phyloP scores from a whole-genome alignment of 2,329 filamentous ascomycete genomes.

The Amesomyces nigricolor region DNA sequence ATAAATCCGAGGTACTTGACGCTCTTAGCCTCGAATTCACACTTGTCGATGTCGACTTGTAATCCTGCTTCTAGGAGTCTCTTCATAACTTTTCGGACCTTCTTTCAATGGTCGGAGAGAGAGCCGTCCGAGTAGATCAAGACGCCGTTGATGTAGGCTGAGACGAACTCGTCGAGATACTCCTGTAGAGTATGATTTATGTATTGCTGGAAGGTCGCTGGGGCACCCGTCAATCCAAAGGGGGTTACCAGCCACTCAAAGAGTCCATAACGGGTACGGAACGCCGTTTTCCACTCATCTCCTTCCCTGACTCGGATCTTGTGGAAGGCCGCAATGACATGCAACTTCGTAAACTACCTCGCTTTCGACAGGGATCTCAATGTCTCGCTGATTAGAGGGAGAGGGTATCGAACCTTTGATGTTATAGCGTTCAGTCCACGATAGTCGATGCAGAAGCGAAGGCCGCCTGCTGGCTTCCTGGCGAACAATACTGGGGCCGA shows the following conservation, averaged over 20 bases:
- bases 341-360: neutral
- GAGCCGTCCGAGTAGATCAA: no score
- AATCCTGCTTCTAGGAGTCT: no score
- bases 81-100: no score
- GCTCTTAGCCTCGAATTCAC: no score
- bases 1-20: no score
- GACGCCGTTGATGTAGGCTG: no score
- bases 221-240: constrained; percentile 28
- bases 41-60: no score
- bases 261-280: constrained; percentile 25
- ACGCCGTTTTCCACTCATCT: constrained; percentile 31
- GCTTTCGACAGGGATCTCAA: neutral
- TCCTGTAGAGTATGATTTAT: no score
- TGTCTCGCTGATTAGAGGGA: neutral
- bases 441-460: constrained; percentile 1
- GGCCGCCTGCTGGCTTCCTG: neutral
- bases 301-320: neutral
- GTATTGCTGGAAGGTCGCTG: no score
- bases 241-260: constrained; percentile 31
- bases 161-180: no score
- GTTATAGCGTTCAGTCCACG: neutral
- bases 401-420: neutral
- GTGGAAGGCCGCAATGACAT: neutral
- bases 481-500: neutral
- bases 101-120: no score